Evolutionary conservation across 108 stramenopile species (phyloP), one percentile per base, ranked within the genome.

Genomic region (Cylindrotheca closterium): DNA sequence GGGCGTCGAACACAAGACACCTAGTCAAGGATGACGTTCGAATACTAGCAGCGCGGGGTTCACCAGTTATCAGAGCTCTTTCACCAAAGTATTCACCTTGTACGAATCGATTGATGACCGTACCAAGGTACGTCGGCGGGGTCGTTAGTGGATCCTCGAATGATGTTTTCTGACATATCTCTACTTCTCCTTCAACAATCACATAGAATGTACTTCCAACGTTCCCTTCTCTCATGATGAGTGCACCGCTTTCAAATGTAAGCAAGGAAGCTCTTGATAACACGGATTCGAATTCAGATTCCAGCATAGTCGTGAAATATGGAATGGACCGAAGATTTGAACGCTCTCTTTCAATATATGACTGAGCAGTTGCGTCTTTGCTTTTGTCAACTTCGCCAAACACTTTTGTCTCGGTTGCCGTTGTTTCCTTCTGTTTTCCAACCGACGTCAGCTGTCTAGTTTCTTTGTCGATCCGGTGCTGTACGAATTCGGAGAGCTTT

Each of bases 1-100:
- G 71, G 22, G 79, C 56, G 25, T 91, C 84, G 58, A 91, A 88
- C 26, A 86, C 83, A 59, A 83, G 83, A 53, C 82, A 84, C 12
- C 72, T 55, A 4, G 86, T 87, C 60, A 69, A 61, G 22, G 76
- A 77, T 21, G 74, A 74, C 1, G 92, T 90, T 7, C 86, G 86
- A 45, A 96, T 88, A 63, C 79, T 89, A 0, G 95, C 95, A 15
- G 95, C 95, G 3, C 95, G 85, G 2, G 91, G 92, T 69, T 96
- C 92, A 29, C 88, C 83, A 0, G 95, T 96, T 33, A 96, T 85
- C 22, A 96, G 68, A 25, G 90, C 79, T n/a, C 91, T 80, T 79
- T 96, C 95, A 18, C 95, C 95, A 70, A 96, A 96, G 66, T 80
- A 93, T 47, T 92, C 86, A 51, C 83, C 77, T 33, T 52, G 52